Evolutionary conservation across 2,329 filamentous ascomycete genomes (phyloP).

Genomic region (Exophiala mesophila): DNA sequence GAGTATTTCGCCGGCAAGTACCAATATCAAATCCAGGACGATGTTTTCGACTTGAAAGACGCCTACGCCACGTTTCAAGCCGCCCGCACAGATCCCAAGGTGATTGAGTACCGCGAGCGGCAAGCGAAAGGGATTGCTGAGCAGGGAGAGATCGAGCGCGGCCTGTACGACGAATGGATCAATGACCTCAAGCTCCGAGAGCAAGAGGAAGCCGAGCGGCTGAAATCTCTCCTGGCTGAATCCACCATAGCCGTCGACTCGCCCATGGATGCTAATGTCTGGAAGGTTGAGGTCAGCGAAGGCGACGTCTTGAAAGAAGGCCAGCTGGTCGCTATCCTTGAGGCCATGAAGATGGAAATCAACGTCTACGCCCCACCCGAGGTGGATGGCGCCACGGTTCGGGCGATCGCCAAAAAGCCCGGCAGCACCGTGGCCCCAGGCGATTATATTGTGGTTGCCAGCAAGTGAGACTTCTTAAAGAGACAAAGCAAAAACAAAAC

Average conservation of each 20-base stretch:
- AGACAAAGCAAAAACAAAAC: too few relatives aligned
- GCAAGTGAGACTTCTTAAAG: too few relatives aligned
- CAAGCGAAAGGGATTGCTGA: constrained; percentile 47
- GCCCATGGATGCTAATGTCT: constrained; percentile 47
- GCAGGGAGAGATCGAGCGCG: constrained; percentile 36
- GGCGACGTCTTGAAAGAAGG: constrained; percentile 41
- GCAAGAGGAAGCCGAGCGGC: too few relatives aligned
- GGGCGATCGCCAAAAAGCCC: too few relatives aligned
- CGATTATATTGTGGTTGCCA: too few relatives aligned
- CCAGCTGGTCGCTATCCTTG: constrained; percentile 45
- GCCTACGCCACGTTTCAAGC: too few relatives aligned
- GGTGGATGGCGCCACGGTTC: too few relatives aligned
- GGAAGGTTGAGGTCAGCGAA: constrained; percentile 46
- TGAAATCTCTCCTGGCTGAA: too few relatives aligned
- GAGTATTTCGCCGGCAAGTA: constrained; percentile 50
- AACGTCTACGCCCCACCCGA: too few relatives aligned
- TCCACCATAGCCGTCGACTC: constrained; percentile 39
- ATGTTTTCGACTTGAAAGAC: constrained; percentile 51
- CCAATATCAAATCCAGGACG: constrained; percentile 47
- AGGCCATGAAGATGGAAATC: constrained; percentile 59
- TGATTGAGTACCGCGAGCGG: constrained; percentile 40
- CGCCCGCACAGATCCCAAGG: constrained; percentile 47
- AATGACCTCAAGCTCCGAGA: constrained; percentile 45
- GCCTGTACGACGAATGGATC: constrained; percentile 35
- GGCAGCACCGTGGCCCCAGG: too few relatives aligned